Evolutionary conservation across 257 asterid species (phyloP).

Genomic region (Fraxinus anomala): DNA sequence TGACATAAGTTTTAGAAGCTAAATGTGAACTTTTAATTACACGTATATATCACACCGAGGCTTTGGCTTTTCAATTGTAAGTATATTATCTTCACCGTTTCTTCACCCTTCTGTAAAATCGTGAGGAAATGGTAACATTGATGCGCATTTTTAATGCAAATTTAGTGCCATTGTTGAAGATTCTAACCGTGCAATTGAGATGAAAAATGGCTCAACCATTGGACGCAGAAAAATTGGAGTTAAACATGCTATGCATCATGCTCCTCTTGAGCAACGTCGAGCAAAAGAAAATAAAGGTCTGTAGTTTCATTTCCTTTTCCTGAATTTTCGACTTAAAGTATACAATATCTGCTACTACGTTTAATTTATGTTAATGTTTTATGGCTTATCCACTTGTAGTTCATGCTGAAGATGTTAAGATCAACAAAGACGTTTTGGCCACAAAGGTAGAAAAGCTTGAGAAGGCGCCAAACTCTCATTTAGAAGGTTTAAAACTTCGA

Average conservation of each 20-base stretch:
- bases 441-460: constrained; percentile 38
- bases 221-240: constrained; percentile 86
- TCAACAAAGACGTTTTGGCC: constrained; percentile 30
- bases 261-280: constrained; percentile 79
- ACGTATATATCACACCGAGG: constrained; percentile 65
- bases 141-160: constrained; percentile 20
- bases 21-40: too few relatives aligned
- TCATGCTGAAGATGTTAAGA: constrained; percentile 46
- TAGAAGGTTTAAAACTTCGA: constrained; percentile 51
- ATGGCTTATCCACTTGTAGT: constrained; percentile 27
- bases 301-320: not conserved
- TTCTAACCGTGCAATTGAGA: constrained; percentile 81
- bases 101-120: constrained; percentile 5
- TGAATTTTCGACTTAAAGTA: not conserved
- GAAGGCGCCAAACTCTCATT: constrained; percentile 37
- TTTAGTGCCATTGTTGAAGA: constrained; percentile 77
- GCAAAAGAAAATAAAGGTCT: constrained; percentile 68
- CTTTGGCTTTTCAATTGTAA: constrained; percentile 90
- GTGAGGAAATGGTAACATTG: constrained; percentile 5
- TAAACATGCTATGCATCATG: constrained; percentile 82
- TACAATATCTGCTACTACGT: not conserved
- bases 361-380: not conserved
- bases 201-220: constrained; percentile 67
- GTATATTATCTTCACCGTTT: constrained; percentile 27
- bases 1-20: too few relatives aligned